Percentiles rank a stretch among this genome's conserved stretches.
Evolutionary conservation across 1,284 basidiomycete genomes (phyloP).

Genomic region (Cutaneotrichosporon spelunceum): DNA sequence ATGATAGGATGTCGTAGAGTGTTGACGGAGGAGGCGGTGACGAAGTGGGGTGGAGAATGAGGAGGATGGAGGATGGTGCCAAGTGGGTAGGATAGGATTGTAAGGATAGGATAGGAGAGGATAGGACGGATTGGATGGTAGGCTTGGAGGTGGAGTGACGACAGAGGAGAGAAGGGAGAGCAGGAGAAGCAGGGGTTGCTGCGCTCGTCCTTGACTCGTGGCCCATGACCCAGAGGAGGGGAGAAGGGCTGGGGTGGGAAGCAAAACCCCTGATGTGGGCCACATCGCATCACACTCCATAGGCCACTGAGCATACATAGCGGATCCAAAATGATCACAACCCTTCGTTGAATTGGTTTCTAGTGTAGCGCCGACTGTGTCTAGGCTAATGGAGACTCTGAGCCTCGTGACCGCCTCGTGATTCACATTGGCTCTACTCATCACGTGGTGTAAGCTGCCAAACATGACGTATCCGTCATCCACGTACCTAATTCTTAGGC

Average conservation of each 20-base stretch:
- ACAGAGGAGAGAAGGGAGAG: too few species aligned
- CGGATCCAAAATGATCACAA: not conserved
- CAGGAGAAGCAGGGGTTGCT: too few species aligned
- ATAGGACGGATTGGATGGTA: not conserved
- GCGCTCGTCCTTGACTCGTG: too few species aligned
- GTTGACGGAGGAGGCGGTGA: not conserved
- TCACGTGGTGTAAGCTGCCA: too few species aligned
- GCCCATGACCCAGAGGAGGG: too few species aligned
- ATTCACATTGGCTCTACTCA: too few species aligned
- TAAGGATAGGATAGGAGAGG: not conserved
- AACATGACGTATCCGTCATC: too few species aligned
- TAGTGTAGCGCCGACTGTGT: too few species aligned
- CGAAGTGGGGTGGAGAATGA: not conserved
- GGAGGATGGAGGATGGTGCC: slow-evolving; percentile 8
- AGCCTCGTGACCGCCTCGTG: too few species aligned
- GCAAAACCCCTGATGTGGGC: not conserved
- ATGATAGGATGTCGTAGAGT: not conserved
- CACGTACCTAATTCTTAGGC: too few species aligned
- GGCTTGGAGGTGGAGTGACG: not conserved
- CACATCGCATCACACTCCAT: not conserved
- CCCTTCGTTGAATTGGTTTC: not conserved
- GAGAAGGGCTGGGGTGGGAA: not conserved
- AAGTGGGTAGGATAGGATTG: not conserved
- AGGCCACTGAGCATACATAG: not conserved
- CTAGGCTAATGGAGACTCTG: too few species aligned